These are phyloP conservation scores for Dentipellis fragilis DNA, from an alignment of 768 basidiomycete genomes.

Conservation along the genomic window DNA sequence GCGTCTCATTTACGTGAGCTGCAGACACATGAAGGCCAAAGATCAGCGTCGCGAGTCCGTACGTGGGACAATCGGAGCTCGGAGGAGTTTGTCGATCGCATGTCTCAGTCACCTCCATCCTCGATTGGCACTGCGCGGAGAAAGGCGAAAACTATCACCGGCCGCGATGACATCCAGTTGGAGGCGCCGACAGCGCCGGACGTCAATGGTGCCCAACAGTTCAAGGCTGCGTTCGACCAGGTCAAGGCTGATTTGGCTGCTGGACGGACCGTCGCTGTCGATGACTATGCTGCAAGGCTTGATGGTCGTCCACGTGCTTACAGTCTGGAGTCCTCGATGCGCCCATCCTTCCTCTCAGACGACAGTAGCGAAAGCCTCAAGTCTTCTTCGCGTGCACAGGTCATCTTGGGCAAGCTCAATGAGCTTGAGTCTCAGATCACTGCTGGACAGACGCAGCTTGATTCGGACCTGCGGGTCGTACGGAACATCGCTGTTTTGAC, in stretches of 20 bases:
- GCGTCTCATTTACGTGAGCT: conserved; percentile 72
- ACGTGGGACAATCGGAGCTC: conserved; percentile 28
- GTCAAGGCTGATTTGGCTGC: conserved; percentile 80
- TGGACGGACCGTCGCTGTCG: conserved; percentile 25
- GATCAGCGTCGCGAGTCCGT: conserved; percentile 14
- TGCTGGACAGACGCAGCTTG: conserved; percentile 46
- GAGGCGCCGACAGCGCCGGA: conserved; percentile 44
- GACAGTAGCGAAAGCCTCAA: conserved; percentile 6
- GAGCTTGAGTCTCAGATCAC: conserved; percentile 54
- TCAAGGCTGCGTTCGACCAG: conserved; percentile 76
- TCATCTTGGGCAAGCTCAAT: conserved; percentile 49
- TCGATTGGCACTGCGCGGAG: conserved; percentile 1
- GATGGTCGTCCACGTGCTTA: conserved; percentile 21
- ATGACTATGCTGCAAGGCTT: conserved; percentile 19
- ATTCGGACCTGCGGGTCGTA: conserved; percentile 58
- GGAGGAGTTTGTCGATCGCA: conserved; percentile 6
- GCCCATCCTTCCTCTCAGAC: conserved; percentile 9
- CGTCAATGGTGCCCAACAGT: conserved; percentile 51
- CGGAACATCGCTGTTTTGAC: conserved; percentile 79
- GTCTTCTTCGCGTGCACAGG: conserved; percentile 42
- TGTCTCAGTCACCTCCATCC: conserved; percentile 3
- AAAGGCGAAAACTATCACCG: conserved; percentile 3
- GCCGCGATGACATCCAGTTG: conserved; percentile 21
- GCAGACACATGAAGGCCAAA: conserved; percentile 26
- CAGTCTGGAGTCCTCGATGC: conserved; percentile 21